Conservation (phyloP, 106 monocot genomes). For the Ottelia alismoides region DNA sequence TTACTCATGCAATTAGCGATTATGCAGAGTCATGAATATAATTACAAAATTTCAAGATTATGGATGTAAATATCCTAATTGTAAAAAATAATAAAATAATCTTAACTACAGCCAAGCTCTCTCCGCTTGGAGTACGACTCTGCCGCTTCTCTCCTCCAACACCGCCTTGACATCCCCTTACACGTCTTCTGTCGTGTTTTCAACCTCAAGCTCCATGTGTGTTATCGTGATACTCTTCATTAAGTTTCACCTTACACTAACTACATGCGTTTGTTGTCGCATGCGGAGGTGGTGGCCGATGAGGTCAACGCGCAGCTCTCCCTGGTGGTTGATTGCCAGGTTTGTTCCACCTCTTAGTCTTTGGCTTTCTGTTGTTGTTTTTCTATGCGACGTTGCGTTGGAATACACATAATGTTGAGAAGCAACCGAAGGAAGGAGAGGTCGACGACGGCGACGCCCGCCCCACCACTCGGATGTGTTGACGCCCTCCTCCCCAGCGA, state of each 20-base stretch:
- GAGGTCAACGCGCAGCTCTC: slow-evolving; percentile 32
- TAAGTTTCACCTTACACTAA: no score
- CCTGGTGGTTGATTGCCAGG: slow-evolving; percentile 11
- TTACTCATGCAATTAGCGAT: no score
- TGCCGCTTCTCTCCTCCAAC: no score
- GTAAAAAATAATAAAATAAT: no score
- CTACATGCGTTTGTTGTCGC: not conserved
- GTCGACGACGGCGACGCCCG: not conserved
- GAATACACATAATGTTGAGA: slow-evolving; percentile 19
- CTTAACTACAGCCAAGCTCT: no score
- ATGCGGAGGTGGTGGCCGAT: slow-evolving; percentile 32
- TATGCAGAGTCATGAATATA: no score
- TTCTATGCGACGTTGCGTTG: no score
- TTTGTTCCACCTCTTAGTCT: not conserved
- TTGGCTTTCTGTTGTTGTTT: not conserved
- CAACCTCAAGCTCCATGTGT: slow-evolving; percentile 21
- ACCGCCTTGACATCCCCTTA: no score
- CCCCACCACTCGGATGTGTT: slow-evolving; percentile 7
- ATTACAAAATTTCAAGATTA: no score
- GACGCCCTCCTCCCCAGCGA: not conserved
- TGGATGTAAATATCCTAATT: no score
- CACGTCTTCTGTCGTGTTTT: slow-evolving; percentile 33
- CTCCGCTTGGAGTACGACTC: slow-evolving; percentile 26
- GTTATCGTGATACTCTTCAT: no score
- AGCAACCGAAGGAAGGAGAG: slow-evolving; percentile 1